Evolutionary conservation across 495 filamentous ascomycete genomes (phyloP).

Genomic region (Penicillium dipodomyicola): DNA sequence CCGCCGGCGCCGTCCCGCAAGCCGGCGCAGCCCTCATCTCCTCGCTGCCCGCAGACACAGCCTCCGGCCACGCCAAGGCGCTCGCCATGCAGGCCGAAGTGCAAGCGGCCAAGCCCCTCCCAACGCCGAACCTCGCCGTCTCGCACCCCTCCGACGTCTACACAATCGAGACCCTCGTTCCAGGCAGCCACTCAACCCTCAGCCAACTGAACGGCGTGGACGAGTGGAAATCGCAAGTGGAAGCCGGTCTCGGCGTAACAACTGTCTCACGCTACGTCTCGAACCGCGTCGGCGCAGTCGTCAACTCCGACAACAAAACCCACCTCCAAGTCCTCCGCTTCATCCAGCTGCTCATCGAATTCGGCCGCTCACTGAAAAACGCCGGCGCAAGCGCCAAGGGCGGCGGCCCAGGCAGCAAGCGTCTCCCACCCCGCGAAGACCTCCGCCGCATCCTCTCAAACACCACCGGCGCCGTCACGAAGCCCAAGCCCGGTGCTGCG

Average conservation of each 20-base stretch:
- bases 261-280: conserved; percentile 67
- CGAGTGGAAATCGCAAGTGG: conserved; percentile 71
- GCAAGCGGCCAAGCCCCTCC: conserved; percentile 73
- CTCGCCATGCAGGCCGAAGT: conserved; percentile 61
- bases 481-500: conserved; percentile 9
- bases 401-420: conserved; percentile 37
- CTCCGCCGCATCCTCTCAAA: conserved; percentile 43
- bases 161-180: conserved; percentile 63
- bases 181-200: conserved; percentile 45
- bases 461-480: conserved; percentile 23
- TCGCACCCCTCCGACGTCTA: conserved; percentile 80
- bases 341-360: conserved; percentile 62
- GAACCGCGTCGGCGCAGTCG: conserved; percentile 55
- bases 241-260: conserved; percentile 51
- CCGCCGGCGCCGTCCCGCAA: conserved; percentile 49
- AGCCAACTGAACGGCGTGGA: conserved; percentile 59
- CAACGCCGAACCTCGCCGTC: conserved; percentile 69
- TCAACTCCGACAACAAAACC: conserved; percentile 53
- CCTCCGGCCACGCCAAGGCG: conserved; percentile 62
- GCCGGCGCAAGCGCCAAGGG: conserved; percentile 25
- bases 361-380: conserved; percentile 50
- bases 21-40: conserved; percentile 61
- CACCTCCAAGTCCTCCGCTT: conserved; percentile 58
- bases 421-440: conserved; percentile 41
- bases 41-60: conserved; percentile 53